These are phyloP conservation scores for Penicillium sp. DNA, from an alignment of 2,329 filamentous ascomycete genomes.

Conservation along the genomic window DNA sequence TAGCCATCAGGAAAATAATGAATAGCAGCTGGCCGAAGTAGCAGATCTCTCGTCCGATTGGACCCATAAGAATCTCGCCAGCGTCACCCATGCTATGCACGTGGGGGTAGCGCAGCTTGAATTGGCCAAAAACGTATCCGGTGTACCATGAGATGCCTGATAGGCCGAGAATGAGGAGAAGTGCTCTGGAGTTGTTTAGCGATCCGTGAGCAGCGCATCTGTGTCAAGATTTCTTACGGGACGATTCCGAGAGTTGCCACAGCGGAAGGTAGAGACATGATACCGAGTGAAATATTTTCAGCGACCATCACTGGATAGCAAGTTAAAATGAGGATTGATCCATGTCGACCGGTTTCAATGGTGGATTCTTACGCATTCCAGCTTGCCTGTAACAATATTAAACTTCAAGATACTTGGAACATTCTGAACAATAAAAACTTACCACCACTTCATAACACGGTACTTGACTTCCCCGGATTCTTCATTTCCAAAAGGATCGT, in stretches of 20 bases:
- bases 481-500: constrained; percentile 40
- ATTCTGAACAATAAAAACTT: constrained; percentile 1
- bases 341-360: background rate
- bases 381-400: constrained; percentile 35
- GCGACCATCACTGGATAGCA: constrained; percentile 51
- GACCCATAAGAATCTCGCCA: constrained; percentile 60
- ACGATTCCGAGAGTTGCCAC: constrained; percentile 55
- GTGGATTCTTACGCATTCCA: constrained; percentile 35
- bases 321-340: background rate
- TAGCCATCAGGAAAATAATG: constrained; percentile 66
- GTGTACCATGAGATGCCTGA: constrained; percentile 58
- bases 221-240: constrained; percentile 36
- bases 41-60: constrained; percentile 60
- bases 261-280: constrained; percentile 54
- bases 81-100: constrained; percentile 67
- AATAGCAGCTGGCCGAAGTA: constrained; percentile 62
- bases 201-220: background rate
- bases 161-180: constrained; percentile 53
- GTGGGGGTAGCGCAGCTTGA: constrained; percentile 55
- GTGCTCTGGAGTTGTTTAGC: constrained; percentile 24
- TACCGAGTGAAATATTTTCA: constrained; percentile 57
- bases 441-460: constrained; percentile 49
- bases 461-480: constrained; percentile 46
- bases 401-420: background rate
- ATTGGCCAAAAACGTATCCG: constrained; percentile 58